Evolutionary conservation across 2,329 filamentous ascomycete genomes (phyloP).

Genomic region (Aspergillus alliaceus): DNA sequence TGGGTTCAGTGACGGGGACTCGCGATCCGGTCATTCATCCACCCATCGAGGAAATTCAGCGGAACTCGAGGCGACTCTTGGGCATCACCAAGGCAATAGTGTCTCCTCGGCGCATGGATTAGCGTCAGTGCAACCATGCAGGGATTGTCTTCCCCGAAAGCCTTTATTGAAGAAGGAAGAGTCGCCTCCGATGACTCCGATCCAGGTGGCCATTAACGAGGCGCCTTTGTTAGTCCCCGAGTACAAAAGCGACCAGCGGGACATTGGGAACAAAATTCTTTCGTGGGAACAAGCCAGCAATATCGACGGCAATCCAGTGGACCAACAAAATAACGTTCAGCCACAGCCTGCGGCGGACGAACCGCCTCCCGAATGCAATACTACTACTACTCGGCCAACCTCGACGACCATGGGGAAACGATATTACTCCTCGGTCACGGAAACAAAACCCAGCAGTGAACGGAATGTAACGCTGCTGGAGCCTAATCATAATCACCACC

Average conservation of each 20-base stretch:
- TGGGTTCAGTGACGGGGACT: background rate
- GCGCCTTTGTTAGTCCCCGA: background rate
- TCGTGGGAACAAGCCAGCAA: background rate
- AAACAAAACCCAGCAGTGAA: background rate
- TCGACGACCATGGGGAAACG: constrained; percentile 1
- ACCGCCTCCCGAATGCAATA: background rate
- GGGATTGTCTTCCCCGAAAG: constrained; percentile 1
- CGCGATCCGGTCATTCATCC: background rate
- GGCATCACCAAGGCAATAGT: background rate
- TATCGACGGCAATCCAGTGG: background rate
- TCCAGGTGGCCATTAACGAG: background rate
- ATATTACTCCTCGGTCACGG: background rate
- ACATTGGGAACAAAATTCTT: background rate
- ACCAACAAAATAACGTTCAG: background rate
- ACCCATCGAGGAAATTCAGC: background rate
- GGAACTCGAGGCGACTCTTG: too few species aligned
- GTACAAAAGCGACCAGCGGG: background rate
- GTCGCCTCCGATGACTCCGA: background rate
- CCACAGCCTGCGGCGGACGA: background rate
- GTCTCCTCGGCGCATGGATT: background rate
- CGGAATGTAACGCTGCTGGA: background rate
- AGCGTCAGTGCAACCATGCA: background rate
- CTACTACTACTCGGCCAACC: background rate
- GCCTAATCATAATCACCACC: constrained; percentile 1
- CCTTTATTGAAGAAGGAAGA: background rate